phyloP scores from a whole-genome alignment of 2,329 filamentous ascomycete genomes.

The Neonectria coccinea region DNA sequence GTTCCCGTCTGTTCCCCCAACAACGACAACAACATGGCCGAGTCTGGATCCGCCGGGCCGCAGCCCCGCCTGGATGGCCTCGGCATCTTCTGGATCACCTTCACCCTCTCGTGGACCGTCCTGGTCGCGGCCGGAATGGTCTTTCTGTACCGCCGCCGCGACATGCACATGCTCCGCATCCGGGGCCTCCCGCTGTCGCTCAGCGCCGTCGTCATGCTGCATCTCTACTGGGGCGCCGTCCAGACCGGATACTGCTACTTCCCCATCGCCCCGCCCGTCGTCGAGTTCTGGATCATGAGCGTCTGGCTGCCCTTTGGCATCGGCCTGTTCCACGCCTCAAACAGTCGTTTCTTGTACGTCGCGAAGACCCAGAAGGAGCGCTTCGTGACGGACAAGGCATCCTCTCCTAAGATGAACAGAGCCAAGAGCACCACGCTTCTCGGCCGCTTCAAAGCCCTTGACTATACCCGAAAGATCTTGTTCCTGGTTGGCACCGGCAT shows the following conservation, averaged over 20 bases:
- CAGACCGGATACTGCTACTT: constrained; percentile 55
- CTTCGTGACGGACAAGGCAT: constrained; percentile 37
- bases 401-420: constrained; percentile 25
- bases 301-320: constrained; percentile 73
- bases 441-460: constrained; percentile 54
- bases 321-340: constrained; percentile 73
- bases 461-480: constrained; percentile 63
- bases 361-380: constrained; percentile 65
- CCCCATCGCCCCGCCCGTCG: constrained; percentile 60
- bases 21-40: constrained; percentile 38
- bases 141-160: constrained; percentile 55
- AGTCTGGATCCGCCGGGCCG: constrained; percentile 42
- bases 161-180: constrained; percentile 56
- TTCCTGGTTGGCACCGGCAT: constrained; percentile 65
- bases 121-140: constrained; percentile 54
- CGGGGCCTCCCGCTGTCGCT: constrained; percentile 57
- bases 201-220: constrained; percentile 54
- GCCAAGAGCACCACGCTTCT: constrained; percentile 45
- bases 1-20: neutral
- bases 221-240: constrained; percentile 58
- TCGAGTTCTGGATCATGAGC: constrained; percentile 76
- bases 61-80: constrained; percentile 51
- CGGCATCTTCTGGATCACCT: constrained; percentile 56
- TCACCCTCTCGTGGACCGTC: constrained; percentile 54
- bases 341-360: constrained; percentile 70